Evolutionary conservation across 805 yeast genomes (phyloP), one percentile per base, ranked within the genome.

Genomic region (Hanseniaspora mollemarum): DNA sequence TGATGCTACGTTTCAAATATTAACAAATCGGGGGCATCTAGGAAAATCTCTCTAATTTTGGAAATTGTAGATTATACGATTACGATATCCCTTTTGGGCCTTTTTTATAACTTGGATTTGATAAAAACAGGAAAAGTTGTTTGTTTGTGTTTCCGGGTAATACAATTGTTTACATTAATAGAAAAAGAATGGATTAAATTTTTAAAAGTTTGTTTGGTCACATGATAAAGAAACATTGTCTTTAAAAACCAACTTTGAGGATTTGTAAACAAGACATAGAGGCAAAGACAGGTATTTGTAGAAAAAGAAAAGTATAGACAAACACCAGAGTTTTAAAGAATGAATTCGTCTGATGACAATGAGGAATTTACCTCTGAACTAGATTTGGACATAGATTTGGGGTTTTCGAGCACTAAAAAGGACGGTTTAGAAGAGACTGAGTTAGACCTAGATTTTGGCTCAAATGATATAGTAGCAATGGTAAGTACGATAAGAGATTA

Each of bases 61-160:
- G 13, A 28, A 28, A 28, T 28, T n/a, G n/a, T n/a, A n/a, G n/a
- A n/a, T n/a, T n/a, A n/a, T n/a, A n/a, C n/a, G n/a, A n/a, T n/a
- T n/a, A n/a, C n/a, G n/a, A n/a, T n/a, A n/a, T n/a, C n/a, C n/a
- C n/a, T n/a, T n/a, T n/a, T n/a, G n/a, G n/a, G n/a, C n/a, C n/a
- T n/a, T n/a, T n/a, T n/a, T n/a, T n/a, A n/a, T n/a, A n/a, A n/a
- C n/a, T n/a, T n/a, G n/a, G n/a, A n/a, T n/a, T n/a, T n/a, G n/a
- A n/a, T n/a, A n/a, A n/a, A n/a, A n/a, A n/a, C n/a, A n/a, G n/a
- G 12, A 28, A 28, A 28, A 28, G 8, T 28, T 9, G 10, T 32
- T 35, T 35, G 41, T 37, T 21, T 37, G n/a, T 37, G 28, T 37
- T 37, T 37, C 28, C 41, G 41, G 41, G 41, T 37, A 21, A 37